These are phyloP conservation scores for Phaffia rhodozyma DNA, from an alignment of 1,284 basidiomycete species.

Conservation along the genomic window DNA sequence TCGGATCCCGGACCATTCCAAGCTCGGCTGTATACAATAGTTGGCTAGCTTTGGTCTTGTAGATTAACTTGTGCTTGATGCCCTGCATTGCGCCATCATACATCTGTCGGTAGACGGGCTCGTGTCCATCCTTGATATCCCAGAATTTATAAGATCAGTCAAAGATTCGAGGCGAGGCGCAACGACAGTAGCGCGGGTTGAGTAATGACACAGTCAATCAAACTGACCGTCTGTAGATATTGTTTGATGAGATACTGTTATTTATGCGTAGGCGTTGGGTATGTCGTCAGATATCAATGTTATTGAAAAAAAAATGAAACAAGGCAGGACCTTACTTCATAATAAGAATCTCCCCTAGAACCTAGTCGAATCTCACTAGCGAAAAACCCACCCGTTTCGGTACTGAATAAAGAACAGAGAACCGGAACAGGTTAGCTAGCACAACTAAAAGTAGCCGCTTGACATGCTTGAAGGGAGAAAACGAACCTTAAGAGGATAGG, in stretches of 20 bases:
- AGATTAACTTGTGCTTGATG: conserved; percentile 63
- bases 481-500: conserved; percentile 47
- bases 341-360: conserved; percentile 87
- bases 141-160: background rate
- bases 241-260: conserved; percentile 33
- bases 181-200: background rate
- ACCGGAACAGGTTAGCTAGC: background rate
- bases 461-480: background rate
- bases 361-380: conserved; percentile 73
- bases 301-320: background rate
- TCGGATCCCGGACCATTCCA: conserved; percentile 28
- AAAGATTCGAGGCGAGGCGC: background rate
- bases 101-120: conserved; percentile 74
- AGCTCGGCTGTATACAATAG: conserved; percentile 76
- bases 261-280: background rate
- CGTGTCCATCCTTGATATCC: conserved; percentile 50
- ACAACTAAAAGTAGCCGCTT: too few species aligned
- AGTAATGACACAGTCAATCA: too few species aligned
- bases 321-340: conserved; percentile 50
- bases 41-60: conserved; percentile 46
- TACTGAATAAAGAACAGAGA: conserved; percentile 35
- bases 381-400: conserved; percentile 55
- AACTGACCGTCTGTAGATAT: conserved; percentile 42
- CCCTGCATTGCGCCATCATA: conserved; percentile 73
- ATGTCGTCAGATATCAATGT: conserved; percentile 13